These are phyloP conservation scores for Pyrenochaeta sp. DNA, from an alignment of 2,329 filamentous ascomycete genomes.

Conservation along the genomic window DNA sequence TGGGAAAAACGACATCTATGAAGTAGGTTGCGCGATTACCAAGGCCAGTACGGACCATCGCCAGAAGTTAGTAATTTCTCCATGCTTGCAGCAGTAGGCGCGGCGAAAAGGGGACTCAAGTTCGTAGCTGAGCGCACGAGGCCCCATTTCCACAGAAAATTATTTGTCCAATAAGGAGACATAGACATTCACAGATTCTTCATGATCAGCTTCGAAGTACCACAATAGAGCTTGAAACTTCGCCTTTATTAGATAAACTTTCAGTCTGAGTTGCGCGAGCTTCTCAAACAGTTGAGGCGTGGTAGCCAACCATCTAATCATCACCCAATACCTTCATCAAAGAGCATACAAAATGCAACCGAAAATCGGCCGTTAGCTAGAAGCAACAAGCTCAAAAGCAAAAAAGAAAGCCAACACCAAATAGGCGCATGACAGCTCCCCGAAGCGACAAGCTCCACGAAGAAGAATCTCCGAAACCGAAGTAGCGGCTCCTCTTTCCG, in stretches of 20 bases:
- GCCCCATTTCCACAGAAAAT: background rate
- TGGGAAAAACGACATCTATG: background rate
- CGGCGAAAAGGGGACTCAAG: background rate
- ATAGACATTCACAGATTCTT: background rate
- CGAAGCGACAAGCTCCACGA: background rate
- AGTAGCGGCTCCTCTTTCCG: background rate
- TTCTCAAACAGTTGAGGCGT: conserved; percentile 10
- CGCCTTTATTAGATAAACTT: conserved; percentile 13
- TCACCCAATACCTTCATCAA: conserved; percentile 17
- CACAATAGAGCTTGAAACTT: conserved; percentile 11
- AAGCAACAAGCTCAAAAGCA: conserved; percentile 5
- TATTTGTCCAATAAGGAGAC: background rate
- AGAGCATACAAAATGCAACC: conserved; percentile 7
- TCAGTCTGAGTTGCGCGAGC: conserved; percentile 15
- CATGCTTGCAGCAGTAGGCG: background rate
- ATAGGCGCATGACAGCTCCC: conserved; percentile 7
- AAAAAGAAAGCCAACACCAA: conserved; percentile 16
- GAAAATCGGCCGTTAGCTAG: conserved; percentile 23
- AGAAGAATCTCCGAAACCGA: conserved; percentile 9
- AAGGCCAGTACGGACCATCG: conserved; percentile 3
- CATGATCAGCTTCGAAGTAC: background rate
- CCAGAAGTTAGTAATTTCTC: background rate
- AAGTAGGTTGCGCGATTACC: conserved; percentile 5
- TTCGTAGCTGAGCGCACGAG: background rate
- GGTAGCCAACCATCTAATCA: conserved; percentile 24